Evolutionary conservation across 371 early-diverging fungal genomes (phyloP), one percentile per base, ranked within the genome.

Genomic region (Lichtheimia ramosa): DNA sequence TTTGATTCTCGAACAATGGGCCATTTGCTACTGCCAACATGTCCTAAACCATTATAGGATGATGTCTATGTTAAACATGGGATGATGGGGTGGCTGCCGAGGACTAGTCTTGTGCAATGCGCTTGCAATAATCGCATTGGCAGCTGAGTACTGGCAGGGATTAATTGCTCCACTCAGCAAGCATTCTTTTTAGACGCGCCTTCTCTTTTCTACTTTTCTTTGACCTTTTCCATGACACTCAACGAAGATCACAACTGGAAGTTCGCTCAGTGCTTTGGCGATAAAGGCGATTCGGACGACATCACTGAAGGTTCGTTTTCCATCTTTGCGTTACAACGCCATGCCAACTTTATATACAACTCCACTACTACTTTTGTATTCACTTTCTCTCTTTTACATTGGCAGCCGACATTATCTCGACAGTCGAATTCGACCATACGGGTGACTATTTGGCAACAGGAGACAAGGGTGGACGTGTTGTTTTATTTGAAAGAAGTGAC

Each of bases 231-330:
- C 51, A 61, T 54, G 56, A 42, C 54, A 42, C 40, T 39, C 16
- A 59, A 56, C 50, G 62, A 55, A 34, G 93, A 93, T 65, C 76
- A 83, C 65, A 84, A 86, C 39, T 97, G 97, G 97, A 94, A 89
- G 70, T 97, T 97, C 76, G 94, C 97, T 49, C 98, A 97, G 76
- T 97, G 97, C 81, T 98, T 98, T 85, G 98, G 98, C 60, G 98
- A 98, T 79, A 98, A 98, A 75, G 95, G 96, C 48, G 98, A 98
- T 57, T 88, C 94, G 55, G 94, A 96, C 59, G 98, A 97, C 79
- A 92, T 98, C 58, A 96, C 97, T 40, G 98, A 97, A 88, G 97
- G 97, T 95, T 34, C 34, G 34, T 34, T 34, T 4, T 34, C 34
- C 34, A 34, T 34, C 34, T 34, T 8, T 34, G 34, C 10, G 34